These are phyloP conservation scores for Terfezia boudieri DNA, from an alignment of 495 filamentous ascomycete genomes.

Conservation along the genomic window DNA sequence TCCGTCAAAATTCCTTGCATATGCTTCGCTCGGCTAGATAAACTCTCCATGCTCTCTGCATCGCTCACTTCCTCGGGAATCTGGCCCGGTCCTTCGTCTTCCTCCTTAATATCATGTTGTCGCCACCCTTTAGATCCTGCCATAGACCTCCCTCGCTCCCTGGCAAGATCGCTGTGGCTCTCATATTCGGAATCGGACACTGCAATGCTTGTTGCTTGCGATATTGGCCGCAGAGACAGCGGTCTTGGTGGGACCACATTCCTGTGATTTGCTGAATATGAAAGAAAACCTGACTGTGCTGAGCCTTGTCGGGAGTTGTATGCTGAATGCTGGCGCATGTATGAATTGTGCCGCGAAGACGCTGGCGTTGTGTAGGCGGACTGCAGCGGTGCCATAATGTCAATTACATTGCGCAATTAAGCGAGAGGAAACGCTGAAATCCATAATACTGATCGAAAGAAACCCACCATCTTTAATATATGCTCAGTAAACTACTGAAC, in stretches of 20 bases:
- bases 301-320: not conserved
- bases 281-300: not conserved
- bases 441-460: not conserved
- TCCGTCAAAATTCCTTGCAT: conserved; percentile 18
- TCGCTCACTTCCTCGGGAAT: conserved; percentile 11
- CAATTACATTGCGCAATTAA: not conserved
- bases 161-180: not conserved
- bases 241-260: not conserved
- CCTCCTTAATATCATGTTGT: conserved; percentile 11
- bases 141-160: conserved; percentile 5
- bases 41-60: conserved; percentile 18
- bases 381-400: not conserved
- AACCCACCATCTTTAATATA: not conserved
- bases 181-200: conserved; percentile 10
- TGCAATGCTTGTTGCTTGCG: conserved; percentile 18
- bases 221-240: conserved; percentile 7
- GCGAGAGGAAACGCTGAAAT: not conserved
- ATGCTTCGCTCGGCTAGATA: conserved; percentile 14
- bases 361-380: not conserved
- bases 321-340: not conserved
- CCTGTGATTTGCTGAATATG: not conserved
- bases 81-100: conserved; percentile 2
- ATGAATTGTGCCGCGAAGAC: not conserved
- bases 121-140: conserved; percentile 11
- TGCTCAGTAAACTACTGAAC: not conserved